phyloP scores from a whole-genome alignment of 768 basidiomycete genomes.

The Psilocybe azurescens region DNA sequence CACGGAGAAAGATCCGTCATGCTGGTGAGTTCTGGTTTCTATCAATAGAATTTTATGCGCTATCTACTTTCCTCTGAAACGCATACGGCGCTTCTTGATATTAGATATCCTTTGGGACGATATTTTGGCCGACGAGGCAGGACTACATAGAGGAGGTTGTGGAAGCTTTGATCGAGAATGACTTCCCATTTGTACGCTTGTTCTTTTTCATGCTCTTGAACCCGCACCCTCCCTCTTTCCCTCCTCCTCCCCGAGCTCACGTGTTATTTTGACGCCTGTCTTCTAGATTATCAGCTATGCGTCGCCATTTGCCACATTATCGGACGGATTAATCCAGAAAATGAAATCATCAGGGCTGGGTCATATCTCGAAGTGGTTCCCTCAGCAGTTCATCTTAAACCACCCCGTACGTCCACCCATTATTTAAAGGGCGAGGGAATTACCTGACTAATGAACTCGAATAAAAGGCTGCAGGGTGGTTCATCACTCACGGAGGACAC shows the following conservation, averaged over 20 bases:
- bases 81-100: background rate
- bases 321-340: background rate
- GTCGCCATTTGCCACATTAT: background rate
- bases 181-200: slow-evolving; percentile 9
- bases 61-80: background rate
- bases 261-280: background rate
- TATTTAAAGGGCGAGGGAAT: background rate
- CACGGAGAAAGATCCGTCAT: slow-evolving; percentile 9
- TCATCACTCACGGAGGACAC: slow-evolving; percentile 20
- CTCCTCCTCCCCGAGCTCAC: no score
- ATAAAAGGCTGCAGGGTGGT: slow-evolving; percentile 19
- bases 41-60: background rate
- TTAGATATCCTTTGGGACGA: slow-evolving; percentile 9
- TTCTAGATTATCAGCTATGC: background rate
- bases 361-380: background rate
- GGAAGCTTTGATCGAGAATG: slow-evolving; percentile 6
- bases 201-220: no score
- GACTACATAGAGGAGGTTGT: slow-evolving; percentile 7
- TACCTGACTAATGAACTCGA: background rate
- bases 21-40: slow-evolving; percentile 1
- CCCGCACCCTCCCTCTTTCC: no score
- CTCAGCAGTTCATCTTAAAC: slow-evolving; percentile 6
- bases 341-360: background rate
- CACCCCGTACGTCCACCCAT: slow-evolving; percentile 2
- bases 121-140: slow-evolving; percentile 1